phyloP scores from a whole-genome alignment of 106 monocot species.

The Triglochin maritima region DNA sequence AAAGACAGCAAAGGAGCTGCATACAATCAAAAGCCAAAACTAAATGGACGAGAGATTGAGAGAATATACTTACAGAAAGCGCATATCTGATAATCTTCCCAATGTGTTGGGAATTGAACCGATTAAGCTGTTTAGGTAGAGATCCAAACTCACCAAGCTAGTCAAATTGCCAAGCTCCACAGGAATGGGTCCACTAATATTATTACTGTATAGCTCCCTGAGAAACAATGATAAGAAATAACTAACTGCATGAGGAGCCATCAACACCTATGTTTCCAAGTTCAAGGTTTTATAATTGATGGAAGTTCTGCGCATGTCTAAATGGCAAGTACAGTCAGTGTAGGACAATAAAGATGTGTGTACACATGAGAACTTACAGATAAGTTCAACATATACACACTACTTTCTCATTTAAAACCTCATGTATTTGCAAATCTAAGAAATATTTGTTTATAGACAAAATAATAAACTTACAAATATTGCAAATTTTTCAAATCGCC shows the following conservation, averaged over 20 bases:
- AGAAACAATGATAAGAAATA: neutral
- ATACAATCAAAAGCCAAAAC: neutral
- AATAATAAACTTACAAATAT: constrained; percentile 27
- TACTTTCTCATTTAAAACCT: too few relatives aligned
- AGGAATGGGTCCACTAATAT: constrained; percentile 76
- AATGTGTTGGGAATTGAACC: constrained; percentile 68
- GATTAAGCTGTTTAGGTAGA: constrained; percentile 69
- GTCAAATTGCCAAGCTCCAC: constrained; percentile 82
- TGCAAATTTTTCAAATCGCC: constrained; percentile 36
- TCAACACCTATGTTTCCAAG: too few relatives aligned
- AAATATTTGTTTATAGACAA: too few relatives aligned
- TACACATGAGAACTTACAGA: too few relatives aligned
- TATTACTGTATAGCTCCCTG: constrained; percentile 98
- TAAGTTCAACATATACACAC: too few relatives aligned
- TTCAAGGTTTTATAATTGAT: too few relatives aligned
- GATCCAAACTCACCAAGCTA: constrained; percentile 91
- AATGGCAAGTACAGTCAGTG: too few relatives aligned
- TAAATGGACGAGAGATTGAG: neutral
- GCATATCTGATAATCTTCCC: constrained; percentile 65
- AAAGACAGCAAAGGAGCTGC: neutral
- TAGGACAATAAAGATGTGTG: too few relatives aligned
- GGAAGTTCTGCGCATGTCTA: too few relatives aligned
- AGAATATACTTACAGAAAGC: constrained; percentile 29
- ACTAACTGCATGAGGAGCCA: neutral
- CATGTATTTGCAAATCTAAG: too few relatives aligned